A percentile compares a stretch with the other conserved stretches of the same genome.
Conservation (phyloP, 768 basidiomycete species). For the Tubosaeta brunneosetosa region DNA sequence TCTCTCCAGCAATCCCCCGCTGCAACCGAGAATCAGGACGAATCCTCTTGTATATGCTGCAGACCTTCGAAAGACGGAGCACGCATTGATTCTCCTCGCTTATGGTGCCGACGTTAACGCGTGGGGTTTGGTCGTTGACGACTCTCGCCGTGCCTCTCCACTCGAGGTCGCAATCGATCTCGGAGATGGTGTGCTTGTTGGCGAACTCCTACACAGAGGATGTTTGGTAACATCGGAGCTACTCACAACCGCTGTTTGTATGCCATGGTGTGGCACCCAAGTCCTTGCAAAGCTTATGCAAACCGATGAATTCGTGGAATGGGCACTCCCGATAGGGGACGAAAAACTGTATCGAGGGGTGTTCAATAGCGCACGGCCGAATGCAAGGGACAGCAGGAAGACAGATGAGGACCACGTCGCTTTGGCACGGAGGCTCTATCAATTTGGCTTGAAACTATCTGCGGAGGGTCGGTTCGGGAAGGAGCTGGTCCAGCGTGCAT, state of each 20-base stretch:
- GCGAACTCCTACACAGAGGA: background rate
- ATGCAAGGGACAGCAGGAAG: background rate
- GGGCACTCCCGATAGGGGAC: background rate
- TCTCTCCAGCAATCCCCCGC: background rate
- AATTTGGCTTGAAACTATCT: too few relatives aligned
- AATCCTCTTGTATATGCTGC: conserved; percentile 10
- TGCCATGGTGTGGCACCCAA: conserved; percentile 3
- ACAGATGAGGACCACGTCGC: background rate
- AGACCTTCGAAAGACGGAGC: conserved; percentile 1
- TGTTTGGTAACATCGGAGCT: background rate
- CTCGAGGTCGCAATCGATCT: conserved; percentile 1
- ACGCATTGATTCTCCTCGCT: background rate
- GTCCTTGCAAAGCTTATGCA: background rate
- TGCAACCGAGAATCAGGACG: conserved; percentile 2
- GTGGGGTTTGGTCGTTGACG: background rate
- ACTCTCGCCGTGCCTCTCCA: background rate
- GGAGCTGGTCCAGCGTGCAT: too few relatives aligned
- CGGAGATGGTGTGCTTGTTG: background rate
- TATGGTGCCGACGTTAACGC: background rate
- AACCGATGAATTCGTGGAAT: background rate
- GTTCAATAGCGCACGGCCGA: conserved; percentile 4
- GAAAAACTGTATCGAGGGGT: background rate
- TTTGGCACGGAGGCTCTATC: background rate
- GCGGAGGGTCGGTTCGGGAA: too few relatives aligned
- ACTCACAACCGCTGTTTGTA: background rate